Conservation (phyloP, 2,329 filamentous ascomycete genomes). For the Sclerotinia subarctica region DNA sequence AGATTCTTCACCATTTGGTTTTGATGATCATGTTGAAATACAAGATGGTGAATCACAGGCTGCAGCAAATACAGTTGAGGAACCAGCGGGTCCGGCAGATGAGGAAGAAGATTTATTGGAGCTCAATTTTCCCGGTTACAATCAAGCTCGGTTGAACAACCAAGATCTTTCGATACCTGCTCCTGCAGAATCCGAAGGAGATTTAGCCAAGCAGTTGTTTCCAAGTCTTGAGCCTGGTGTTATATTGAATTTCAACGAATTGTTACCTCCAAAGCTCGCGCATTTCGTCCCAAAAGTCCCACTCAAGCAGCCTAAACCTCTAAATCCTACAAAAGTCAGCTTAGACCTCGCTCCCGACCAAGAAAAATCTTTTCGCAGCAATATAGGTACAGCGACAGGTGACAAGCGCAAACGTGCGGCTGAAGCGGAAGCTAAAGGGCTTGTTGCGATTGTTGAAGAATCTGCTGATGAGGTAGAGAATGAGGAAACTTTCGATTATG, state of each 20-base stretch:
- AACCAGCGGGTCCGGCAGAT: conserved; percentile 28
- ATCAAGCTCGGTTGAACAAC: conserved; percentile 42
- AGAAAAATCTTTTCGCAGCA: conserved; percentile 72
- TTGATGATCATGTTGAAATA: conserved; percentile 30
- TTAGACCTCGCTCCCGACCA: conserved; percentile 84
- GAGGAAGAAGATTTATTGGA: conserved; percentile 34
- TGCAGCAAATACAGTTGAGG: conserved; percentile 23
- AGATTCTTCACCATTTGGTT: conserved; percentile 34
- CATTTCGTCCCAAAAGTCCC: conserved; percentile 77
- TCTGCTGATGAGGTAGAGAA: conserved; percentile 41
- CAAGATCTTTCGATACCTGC: conserved; percentile 64
- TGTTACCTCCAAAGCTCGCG: conserved; percentile 78
- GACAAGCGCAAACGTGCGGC: conserved; percentile 56
- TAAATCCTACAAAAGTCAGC: conserved; percentile 83
- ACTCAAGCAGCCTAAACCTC: conserved; percentile 71
- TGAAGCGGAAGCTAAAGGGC: conserved; percentile 48
- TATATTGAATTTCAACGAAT: conserved; percentile 73
- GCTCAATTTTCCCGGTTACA: conserved; percentile 46
- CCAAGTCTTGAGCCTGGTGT: conserved; percentile 75
- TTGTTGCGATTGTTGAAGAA: conserved; percentile 46
- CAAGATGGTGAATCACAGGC: conserved; percentile 22
- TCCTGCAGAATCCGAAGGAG: conserved; percentile 68
- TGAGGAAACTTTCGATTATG: conserved; percentile 50
- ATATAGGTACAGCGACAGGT: conserved; percentile 58
- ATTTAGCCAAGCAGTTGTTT: conserved; percentile 75